Evolutionary conservation across 805 yeast species (phyloP), one percentile per base, ranked within the genome.

Genomic region (Suhomyces sp.): DNA sequence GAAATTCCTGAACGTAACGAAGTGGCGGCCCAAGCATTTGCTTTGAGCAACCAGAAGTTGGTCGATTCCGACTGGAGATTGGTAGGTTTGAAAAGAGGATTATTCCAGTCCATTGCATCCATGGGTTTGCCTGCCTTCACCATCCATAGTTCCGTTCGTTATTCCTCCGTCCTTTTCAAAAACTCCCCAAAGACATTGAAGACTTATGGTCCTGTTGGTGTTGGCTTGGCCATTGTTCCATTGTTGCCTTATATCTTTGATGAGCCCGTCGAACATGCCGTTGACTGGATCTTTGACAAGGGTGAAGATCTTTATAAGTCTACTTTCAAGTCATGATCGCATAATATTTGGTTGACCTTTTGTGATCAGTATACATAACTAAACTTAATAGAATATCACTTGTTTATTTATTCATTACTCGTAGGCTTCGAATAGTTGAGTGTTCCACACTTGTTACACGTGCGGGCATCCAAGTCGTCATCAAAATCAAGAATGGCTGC

Each of bases 91-190:
- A 85, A 88, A 66, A 79, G 96, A 66, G 91, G 88, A n/a, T 61
- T 88, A 24, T 88, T 88, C 73, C 96, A 88, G 68, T 77, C 87
- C 57, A 76, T 89, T 57, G 96, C 96, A 2, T 84, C 90, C 45
- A 89, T 88, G 94, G 93, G 89, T 13, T 75, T 88, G 42, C 96
- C 96, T 8, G 96, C 96, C 2, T 84, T 88, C 68, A 88, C 96
- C 5, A 88, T 88, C 60, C 96, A 88, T 66, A 78, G 87, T 2
- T 74, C 85, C 5, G 96, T 88, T 41, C 78, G 86, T 58, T 87
- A 88, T 64, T 82, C 90, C 1, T 85, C 89, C 2, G 52, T 72
- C 19, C 69, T 84, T 29, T 82, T 89, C 66, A 84, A 84, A 66
- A 83, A 84, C 64, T 71, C 74, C 46, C 77, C 74, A 54, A 74